These are phyloP conservation scores for Sordariomycetes sp. DNA, from an alignment of 2,329 filamentous ascomycete species.

Conservation along the genomic window DNA sequence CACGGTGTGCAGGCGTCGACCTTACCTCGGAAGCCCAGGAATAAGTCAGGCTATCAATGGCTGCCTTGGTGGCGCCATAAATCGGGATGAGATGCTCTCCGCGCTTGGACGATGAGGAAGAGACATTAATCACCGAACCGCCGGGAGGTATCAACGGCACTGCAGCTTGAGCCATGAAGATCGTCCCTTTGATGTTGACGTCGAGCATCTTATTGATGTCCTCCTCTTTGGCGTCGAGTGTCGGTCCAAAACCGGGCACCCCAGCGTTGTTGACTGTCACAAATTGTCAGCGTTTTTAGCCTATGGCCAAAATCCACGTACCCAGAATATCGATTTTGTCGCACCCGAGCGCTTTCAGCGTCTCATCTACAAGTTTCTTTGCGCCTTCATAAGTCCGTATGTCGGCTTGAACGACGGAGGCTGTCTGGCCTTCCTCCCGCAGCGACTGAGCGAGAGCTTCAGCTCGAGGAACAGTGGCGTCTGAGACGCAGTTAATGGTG, in stretches of 20 bases:
- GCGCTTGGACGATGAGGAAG: constrained; percentile 10
- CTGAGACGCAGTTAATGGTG: constrained; percentile 28
- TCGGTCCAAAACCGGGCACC: constrained; percentile 8
- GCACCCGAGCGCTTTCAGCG: constrained; percentile 19
- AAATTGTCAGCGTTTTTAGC: neutral
- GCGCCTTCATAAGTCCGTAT: constrained; percentile 21
- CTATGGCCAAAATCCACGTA: constrained; percentile 8
- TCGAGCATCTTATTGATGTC: constrained; percentile 18
- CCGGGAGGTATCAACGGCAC: constrained; percentile 24
- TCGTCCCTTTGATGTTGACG: constrained; percentile 21
- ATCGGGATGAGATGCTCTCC: constrained; percentile 8
- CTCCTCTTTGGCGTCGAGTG: constrained; percentile 11
- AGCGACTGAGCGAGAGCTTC: constrained; percentile 16
- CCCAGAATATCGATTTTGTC: constrained; percentile 31
- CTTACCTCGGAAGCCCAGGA: constrained; percentile 22
- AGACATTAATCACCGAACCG: constrained; percentile 14
- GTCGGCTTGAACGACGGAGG: constrained; percentile 20
- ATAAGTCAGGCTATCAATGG: constrained; percentile 22
- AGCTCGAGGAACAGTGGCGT: constrained; percentile 18
- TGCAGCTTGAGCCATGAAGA: constrained; percentile 23
- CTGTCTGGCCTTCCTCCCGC: constrained; percentile 16
- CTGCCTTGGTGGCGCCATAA: constrained; percentile 19
- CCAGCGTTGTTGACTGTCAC: constrained; percentile 28
- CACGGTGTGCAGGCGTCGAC: neutral
- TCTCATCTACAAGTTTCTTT: constrained; percentile 20